These are phyloP conservation scores for Chamaenerion angustifolium DNA, from an alignment of 345 rosid genomes.

Conservation along the genomic window DNA sequence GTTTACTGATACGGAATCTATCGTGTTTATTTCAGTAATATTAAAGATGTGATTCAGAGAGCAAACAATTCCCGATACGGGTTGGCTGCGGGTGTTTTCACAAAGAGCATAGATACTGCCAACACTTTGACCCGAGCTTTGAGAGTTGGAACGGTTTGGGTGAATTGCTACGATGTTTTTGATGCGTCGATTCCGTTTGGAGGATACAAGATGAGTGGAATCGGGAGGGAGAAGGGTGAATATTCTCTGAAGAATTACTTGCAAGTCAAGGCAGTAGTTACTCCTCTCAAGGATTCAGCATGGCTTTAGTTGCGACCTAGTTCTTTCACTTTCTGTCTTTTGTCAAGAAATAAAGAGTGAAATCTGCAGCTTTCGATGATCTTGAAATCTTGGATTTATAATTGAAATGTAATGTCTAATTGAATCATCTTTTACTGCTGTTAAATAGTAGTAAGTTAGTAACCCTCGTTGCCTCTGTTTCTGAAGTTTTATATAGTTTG, in stretches of 20 bases:
- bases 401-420: too few relatives aligned
- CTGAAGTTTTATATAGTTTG: too few relatives aligned
- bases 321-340: too few relatives aligned
- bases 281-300: constrained; percentile 62
- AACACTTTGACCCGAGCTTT: constrained; percentile 58
- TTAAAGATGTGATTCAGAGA: constrained; percentile 52
- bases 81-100: constrained; percentile 79
- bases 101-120: constrained; percentile 50
- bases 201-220: constrained; percentile 92
- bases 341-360: too few relatives aligned
- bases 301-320: constrained; percentile 35
- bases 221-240: constrained; percentile 81
- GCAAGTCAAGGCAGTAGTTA: constrained; percentile 87
- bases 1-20: neutral
- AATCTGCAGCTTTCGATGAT: too few relatives aligned
- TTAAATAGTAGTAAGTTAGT: too few relatives aligned
- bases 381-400: too few relatives aligned
- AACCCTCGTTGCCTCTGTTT: too few relatives aligned
- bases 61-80: constrained; percentile 52
- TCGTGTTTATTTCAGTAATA: constrained; percentile 24
- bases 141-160: constrained; percentile 70
- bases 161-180: constrained; percentile 71
- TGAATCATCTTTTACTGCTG: too few relatives aligned
- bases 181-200: constrained; percentile 92
- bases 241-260: constrained; percentile 68